These are phyloP conservation scores for Abrus precatorius DNA, from an alignment of 306 rosid genomes.

Conservation along the genomic window DNA sequence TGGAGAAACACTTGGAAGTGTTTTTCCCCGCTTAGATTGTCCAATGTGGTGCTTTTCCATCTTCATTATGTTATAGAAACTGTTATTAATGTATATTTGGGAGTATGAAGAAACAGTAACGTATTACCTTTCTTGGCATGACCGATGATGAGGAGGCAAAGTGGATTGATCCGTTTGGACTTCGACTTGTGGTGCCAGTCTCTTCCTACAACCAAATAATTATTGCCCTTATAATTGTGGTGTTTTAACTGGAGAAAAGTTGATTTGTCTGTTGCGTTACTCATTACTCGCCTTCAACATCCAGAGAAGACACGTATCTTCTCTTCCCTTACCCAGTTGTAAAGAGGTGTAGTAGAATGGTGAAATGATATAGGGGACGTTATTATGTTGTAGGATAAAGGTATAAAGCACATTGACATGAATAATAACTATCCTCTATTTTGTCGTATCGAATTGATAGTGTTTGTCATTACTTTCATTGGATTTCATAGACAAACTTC, in stretches of 20 bases:
- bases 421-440: constrained; percentile 7
- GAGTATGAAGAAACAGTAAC: constrained; percentile 1
- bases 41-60: not conserved
- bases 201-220: constrained; percentile 9
- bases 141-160: constrained; percentile 7
- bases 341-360: not conserved
- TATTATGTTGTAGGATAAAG: constrained; percentile 19
- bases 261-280: not conserved
- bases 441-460: not conserved
- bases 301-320: not conserved
- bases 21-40: not conserved
- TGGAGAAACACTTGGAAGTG: not conserved
- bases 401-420: constrained; percentile 27
- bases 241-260: constrained; percentile 30
- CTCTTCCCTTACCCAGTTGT: constrained; percentile 23
- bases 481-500: not conserved
- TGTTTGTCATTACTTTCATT: not conserved
- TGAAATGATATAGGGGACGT: constrained; percentile 21
- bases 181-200: not conserved
- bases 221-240: not conserved
- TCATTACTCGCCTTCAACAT: not conserved
- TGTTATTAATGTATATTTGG: not conserved
- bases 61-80: not conserved
- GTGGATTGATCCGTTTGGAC: not conserved
- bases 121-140: not conserved